phyloP scores from a whole-genome alignment of 2,329 filamentous ascomycete genomes.

The Cephalotrichum gorgonifer region DNA sequence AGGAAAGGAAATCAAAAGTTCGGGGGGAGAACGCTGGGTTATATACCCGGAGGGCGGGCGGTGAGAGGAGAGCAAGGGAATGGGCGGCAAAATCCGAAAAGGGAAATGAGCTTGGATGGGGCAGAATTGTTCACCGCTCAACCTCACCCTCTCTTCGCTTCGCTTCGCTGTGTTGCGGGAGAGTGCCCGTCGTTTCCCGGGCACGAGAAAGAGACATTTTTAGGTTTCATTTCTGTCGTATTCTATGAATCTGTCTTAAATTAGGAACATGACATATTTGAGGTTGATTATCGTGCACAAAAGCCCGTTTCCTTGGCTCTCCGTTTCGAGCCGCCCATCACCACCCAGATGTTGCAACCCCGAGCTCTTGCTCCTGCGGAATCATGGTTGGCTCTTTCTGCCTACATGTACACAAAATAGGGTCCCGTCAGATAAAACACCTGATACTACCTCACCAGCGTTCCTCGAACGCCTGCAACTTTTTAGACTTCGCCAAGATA shows the following conservation, averaged over 20 bases:
- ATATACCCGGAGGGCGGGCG: background rate
- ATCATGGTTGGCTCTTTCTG: background rate
- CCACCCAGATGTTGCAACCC: background rate
- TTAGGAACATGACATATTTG: too few relatives aligned
- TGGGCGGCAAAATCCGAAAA: background rate
- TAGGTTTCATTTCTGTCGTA: background rate
- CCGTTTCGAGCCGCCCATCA: background rate
- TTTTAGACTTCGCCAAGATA: too few relatives aligned
- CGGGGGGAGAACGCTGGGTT: background rate
- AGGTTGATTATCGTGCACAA: too few relatives aligned
- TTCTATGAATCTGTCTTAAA: too few relatives aligned
- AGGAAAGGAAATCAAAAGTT: slow-evolving; percentile 10
- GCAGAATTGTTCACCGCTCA: background rate
- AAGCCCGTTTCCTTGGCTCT: too few relatives aligned
- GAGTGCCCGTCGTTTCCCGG: too few relatives aligned
- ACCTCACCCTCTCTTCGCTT: background rate
- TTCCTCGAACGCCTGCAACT: too few relatives aligned
- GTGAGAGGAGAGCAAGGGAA: background rate
- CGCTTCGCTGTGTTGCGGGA: too few relatives aligned
- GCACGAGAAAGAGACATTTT: too few relatives aligned
- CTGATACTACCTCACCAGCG: too few relatives aligned
- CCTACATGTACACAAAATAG: too few relatives aligned
- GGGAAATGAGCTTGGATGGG: background rate
- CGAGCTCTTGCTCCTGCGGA: background rate
- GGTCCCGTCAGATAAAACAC: too few relatives aligned